Base-by-base conservation (phyloP, 306 rosid genomes). In the Cucurbita maxima region DNA sequence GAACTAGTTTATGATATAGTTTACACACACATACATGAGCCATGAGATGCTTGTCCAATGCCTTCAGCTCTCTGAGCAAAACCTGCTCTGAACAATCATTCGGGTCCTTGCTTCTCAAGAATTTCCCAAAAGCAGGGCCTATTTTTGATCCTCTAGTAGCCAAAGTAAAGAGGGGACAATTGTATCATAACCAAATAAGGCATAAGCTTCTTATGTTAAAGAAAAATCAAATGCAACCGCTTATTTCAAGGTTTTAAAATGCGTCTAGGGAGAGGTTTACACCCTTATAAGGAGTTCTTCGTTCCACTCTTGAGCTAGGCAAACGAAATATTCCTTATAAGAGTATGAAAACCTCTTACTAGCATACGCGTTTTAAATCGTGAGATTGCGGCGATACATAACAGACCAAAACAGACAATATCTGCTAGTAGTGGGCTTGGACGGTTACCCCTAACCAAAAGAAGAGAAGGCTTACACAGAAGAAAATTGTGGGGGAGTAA, bases 71-170 rank as follows among this genome's bases (percentile, higher is more conserved):
- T 70, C 37, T 74, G 58, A 90, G 78, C 86, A 93, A 74, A 4
- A 92, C 88, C 85, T 88, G 89, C 52, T 93, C 98, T 1, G 97
- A 86, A n/a, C 98, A 93, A 58, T 93, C 98, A 72, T 16, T 80
- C 20, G 92, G 47, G 75, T 93, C 93, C 87, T 90, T 93, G 81
- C 98, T 93, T 92, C 83, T 90, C 70, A 90, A 2, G 75, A 93
- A 93, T 70, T 77, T 80, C 77, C 84, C 84, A 53, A 88, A 93
- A 25, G 90, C 7, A 11, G 83, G 75, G 78, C 87, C 87, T 75
- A 90, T 80, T 57, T 93, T 86, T 15, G 96, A 87, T 71, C 98
- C 98, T 81, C 97, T 93, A 13, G 30, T n/a, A 25, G 76, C 73
- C 68, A 61, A 15, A 37, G 68, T 61, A 8, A 36, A 59, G 8